These are phyloP conservation scores for Phyllostachys edulis DNA, from an alignment of 176 grass and related monocot species.

Conservation along the genomic window DNA sequence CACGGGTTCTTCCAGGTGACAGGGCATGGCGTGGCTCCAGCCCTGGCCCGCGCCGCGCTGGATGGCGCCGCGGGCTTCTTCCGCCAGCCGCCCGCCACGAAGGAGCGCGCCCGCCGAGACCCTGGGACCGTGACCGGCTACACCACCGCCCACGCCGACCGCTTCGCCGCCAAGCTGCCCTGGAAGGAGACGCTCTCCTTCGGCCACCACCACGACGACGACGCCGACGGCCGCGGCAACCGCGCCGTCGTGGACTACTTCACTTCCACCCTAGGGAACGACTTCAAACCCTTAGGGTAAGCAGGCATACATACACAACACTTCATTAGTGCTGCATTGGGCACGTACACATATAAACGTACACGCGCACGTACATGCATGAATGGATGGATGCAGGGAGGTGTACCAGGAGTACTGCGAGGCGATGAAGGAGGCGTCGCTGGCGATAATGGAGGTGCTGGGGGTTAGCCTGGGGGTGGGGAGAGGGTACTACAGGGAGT, in stretches of 20 bases:
- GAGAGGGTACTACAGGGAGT: constrained; percentile 51
- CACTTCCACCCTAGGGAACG: constrained; percentile 45
- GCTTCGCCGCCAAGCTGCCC: constrained; percentile 63
- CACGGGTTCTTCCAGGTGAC: constrained; percentile 77
- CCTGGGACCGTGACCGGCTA: constrained; percentile 55
- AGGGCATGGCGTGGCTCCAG: constrained; percentile 53
- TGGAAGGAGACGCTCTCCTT: constrained; percentile 94
- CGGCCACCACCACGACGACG: background rate
- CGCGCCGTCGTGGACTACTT: constrained; percentile 56
- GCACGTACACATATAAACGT: background rate
- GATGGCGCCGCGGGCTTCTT: constrained; percentile 53
- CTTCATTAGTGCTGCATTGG: background rate
- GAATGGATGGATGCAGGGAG: constrained; percentile 24
- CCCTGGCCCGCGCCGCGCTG: constrained; percentile 45
- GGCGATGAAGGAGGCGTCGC: constrained; percentile 55
- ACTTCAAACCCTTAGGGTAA: constrained; percentile 73
- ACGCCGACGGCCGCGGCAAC: background rate
- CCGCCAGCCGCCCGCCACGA: constrained; percentile 44
- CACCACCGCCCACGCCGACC: constrained; percentile 58
- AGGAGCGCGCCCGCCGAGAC: constrained; percentile 40
- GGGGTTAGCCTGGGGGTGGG: constrained; percentile 65
- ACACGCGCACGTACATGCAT: background rate
- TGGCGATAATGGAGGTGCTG: constrained; percentile 75
- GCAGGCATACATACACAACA: background rate
- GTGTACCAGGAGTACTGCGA: constrained; percentile 63